Evolutionary conservation across 2,329 filamentous ascomycete genomes (phyloP), one percentile per base, ranked within the genome.

Genomic region (Elsinoe fawcettii): DNA sequence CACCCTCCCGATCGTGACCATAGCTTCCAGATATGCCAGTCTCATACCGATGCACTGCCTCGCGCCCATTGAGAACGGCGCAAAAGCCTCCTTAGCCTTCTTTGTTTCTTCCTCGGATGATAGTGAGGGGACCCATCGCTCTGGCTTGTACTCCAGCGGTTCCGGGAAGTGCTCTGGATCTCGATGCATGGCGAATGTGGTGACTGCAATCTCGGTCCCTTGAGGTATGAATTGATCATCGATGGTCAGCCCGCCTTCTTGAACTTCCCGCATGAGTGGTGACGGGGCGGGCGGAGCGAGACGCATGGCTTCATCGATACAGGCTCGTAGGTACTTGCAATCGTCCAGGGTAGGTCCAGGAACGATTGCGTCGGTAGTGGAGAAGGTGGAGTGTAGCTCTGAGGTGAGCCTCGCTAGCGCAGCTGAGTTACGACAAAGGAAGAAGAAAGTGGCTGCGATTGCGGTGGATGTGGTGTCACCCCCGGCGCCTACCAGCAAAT

Each of bases 1-100:
- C 25, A 66, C 37, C 20, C 61, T 61, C 51, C 64, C 65, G 18
- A 66, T 39, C 16, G 62, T 61, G 49, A 66, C 61, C 22, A 54
- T 59, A 14, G 66, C 49, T 55, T 67, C 64, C 60, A 65, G 58
- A 32, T 65, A 65, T 3, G 65, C 65, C 39, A 67, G 32, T 9
- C 62, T 64, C 47, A 88, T 88, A 0, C 86, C 86, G 56, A 89
- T 87, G 66, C 86, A 90, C 1, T 84, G 84, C 9, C 86, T 74
- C 0, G 85, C 82, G 0, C 86, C 86, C 60, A 88, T 74, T 46
- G 80, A 84, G 64, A 90, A 90, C 1, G 88, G 86, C 61, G 85
- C 89, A 71, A 88, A 92, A 0, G 87, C 87, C 32, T 76, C 78
- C 53, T 85, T 80, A 3, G 34, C 34, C 8, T 41, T 39, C 34